Evolutionary conservation across 2,329 filamentous ascomycete genomes (phyloP).

Genomic region (Zymoseptoria brevis): DNA sequence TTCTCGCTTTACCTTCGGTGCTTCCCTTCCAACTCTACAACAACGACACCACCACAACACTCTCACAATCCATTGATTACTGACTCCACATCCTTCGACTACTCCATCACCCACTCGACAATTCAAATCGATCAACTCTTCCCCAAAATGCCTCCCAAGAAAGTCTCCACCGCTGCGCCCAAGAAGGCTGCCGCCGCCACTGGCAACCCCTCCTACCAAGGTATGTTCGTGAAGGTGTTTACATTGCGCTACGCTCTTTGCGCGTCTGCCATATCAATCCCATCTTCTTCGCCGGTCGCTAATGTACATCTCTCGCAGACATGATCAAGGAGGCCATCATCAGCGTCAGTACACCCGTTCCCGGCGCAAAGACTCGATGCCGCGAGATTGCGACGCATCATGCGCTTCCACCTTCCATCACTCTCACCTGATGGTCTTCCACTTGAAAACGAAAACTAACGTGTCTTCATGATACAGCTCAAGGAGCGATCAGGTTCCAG

Average conservation of each 20-base stretch:
- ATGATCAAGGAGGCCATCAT: constrained; percentile 68
- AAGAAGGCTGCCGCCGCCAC: constrained; percentile 51
- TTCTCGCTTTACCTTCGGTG: not conserved
- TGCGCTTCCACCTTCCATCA: not conserved
- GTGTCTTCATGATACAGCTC: constrained; percentile 45
- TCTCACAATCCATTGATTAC: constrained; percentile 1
- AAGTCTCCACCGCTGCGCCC: constrained; percentile 36
- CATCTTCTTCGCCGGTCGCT: constrained; percentile 32
- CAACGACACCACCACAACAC: not conserved
- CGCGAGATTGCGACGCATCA: constrained; percentile 20
- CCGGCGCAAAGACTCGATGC: constrained; percentile 35
- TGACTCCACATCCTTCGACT: not conserved
- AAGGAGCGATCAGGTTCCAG: constrained; percentile 65
- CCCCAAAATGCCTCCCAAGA: constrained; percentile 21
- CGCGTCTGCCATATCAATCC: not conserved
- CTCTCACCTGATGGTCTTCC: not conserved
- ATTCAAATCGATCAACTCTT: constrained; percentile 12
- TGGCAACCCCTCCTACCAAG: constrained; percentile 58
- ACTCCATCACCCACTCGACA: not conserved
- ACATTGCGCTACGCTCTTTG: not conserved
- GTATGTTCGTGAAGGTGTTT: not conserved
- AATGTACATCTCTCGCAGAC: constrained; percentile 51
- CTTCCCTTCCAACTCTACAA: not conserved
- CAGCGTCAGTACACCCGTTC: constrained; percentile 53
- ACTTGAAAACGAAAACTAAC: constrained; percentile 39